Conservation (phyloP, 2,329 filamentous ascomycete species). For the Mycosphaerelloides madeirae region DNA sequence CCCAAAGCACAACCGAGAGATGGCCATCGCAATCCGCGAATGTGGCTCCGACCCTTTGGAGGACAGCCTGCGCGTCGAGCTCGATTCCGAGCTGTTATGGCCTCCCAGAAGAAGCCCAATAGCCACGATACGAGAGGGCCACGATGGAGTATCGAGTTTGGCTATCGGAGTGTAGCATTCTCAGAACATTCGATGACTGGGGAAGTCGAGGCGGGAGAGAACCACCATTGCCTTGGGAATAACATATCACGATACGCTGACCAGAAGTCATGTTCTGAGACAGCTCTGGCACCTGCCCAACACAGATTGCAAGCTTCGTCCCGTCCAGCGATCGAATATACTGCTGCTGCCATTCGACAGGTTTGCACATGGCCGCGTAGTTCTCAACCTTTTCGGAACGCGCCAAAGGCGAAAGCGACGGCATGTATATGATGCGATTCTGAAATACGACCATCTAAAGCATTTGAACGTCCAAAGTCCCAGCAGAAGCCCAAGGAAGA, state of each 20-base stretch:
- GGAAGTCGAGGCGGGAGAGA: constrained; percentile 47
- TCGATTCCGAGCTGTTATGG: constrained; percentile 68
- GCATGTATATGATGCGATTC: constrained; percentile 79
- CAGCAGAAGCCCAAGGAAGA: constrained; percentile 63
- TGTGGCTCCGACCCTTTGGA: constrained; percentile 55
- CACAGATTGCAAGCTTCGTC: constrained; percentile 58
- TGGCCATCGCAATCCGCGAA: constrained; percentile 34
- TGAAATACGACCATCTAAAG: constrained; percentile 69
- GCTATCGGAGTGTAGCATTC: constrained; percentile 32
- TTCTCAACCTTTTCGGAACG: constrained; percentile 62
- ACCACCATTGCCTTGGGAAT: constrained; percentile 47
- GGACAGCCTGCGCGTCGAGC: constrained; percentile 60
- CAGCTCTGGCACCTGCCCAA: constrained; percentile 35
- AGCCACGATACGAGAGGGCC: constrained; percentile 61
- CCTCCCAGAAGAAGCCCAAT: constrained; percentile 70
- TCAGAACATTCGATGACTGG: constrained; percentile 43
- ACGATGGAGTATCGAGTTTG: constrained; percentile 30
- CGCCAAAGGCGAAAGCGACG: constrained; percentile 65
- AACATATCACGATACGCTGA: constrained; percentile 40
- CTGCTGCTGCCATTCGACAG: constrained; percentile 64
- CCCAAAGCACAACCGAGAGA: constrained; percentile 59
- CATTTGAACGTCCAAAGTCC: constrained; percentile 62
- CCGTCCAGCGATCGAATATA: constrained; percentile 59
- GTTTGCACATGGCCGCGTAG: constrained; percentile 56
- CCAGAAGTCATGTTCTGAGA: neutral